These are phyloP conservation scores for Chalciporus piperatus DNA, from an alignment of 768 basidiomycete species.

Conservation along the genomic window DNA sequence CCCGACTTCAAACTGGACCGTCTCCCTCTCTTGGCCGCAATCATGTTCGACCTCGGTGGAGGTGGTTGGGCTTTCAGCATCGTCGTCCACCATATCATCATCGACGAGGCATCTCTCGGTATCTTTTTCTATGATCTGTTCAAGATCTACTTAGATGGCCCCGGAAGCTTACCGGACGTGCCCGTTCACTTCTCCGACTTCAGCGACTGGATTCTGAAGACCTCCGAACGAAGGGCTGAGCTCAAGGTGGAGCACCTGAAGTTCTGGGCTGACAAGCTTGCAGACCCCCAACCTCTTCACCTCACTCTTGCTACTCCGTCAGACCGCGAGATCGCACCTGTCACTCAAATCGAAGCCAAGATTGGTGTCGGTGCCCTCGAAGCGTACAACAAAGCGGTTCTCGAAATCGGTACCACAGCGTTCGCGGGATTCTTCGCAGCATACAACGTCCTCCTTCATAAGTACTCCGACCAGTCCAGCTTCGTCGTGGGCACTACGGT, in stretches of 20 bases:
- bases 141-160: constrained; percentile 25
- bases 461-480: constrained; percentile 29
- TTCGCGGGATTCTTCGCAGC: constrained; percentile 32
- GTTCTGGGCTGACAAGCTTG: constrained; percentile 22
- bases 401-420: constrained; percentile 17
- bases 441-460: constrained; percentile 33
- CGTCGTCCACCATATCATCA: constrained; percentile 32
- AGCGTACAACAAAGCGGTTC: constrained; percentile 19
- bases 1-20: constrained; percentile 27
- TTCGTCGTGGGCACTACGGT: constrained; percentile 31
- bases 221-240: constrained; percentile 26
- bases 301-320: constrained; percentile 27
- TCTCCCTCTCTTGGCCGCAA: constrained; percentile 23
- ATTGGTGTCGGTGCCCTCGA: constrained; percentile 18
- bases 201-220: constrained; percentile 26
- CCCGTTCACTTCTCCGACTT: constrained; percentile 21
- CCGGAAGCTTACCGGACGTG: constrained; percentile 24
- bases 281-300: constrained; percentile 15
- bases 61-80: constrained; percentile 28
- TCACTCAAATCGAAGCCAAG: constrained; percentile 28
- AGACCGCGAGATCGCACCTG: constrained; percentile 24
- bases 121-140: constrained; percentile 32
- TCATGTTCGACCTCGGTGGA: constrained; percentile 24
- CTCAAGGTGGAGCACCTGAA: constrained; percentile 24
- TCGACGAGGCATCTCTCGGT: constrained; percentile 28